Evolutionary conservation across 2,329 filamentous ascomycete genomes (phyloP), one percentile per base, ranked within the genome.

Genomic region (Zopfia rhizophila): DNA sequence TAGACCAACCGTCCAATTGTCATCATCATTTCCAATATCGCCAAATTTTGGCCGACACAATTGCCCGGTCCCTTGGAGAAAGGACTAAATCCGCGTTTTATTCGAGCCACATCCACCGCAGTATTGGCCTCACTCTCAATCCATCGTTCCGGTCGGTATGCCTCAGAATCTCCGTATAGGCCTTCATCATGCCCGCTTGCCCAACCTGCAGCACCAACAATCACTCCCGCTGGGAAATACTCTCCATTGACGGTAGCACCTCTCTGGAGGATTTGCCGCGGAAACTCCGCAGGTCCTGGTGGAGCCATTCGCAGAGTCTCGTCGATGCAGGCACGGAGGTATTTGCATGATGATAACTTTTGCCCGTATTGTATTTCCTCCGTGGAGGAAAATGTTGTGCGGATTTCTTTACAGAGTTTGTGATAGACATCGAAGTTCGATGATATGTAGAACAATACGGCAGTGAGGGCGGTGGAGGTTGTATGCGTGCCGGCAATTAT

Each of bases 121-220:
- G 50, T 17, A 11, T 30, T 47, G 2, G 17, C 29, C 8, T 31
- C 16, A 10, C 35, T 48, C 3, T 25, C 14, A 11, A 63, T 53
- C 60, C 60, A 65, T 19, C 61, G 55, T 36, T 55, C 50, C 2
- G 61, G 60, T 1, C 49, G 45, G 23, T 56, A 65, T 1, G 45
- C 21, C 12, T 44, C 37, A n/a, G 60, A 47, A 18, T 52, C 38
- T 3, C 56, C 54, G 23, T 48, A 63, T 38, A 62, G 48, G 3
- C 51, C 41, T 17, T 49, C 38, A 40, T 59, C 56, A 30, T 52
- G 54, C 22, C 49, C 45, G 36, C 56, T 43, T 10, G 53, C 42
- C 51, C n/a, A n/a, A 10, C 50, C 30, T 10, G 56, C 47, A 2
- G 50, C 52, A 22, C 55, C 55, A 17, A 66, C 51, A 10, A 52